Evolutionary conservation across 495 filamentous ascomycete species (phyloP).

Genomic region (Rhypophila decipiens): DNA sequence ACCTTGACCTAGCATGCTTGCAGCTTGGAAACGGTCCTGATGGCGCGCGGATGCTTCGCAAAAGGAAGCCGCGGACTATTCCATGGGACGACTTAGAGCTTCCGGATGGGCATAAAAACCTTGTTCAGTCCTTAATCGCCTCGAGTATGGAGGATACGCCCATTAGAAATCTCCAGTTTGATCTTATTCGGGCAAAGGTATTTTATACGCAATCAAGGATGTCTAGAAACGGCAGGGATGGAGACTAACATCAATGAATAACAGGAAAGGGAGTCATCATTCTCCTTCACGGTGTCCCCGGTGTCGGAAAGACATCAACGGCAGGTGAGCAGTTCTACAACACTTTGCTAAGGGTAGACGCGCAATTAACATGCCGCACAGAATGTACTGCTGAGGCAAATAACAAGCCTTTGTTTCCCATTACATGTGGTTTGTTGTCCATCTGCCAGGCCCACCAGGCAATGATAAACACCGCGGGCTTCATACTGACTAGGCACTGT

Average conservation of each 20-base stretch:
- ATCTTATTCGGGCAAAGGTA: neutral
- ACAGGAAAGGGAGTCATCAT: conserved; percentile 3
- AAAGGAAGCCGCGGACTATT: too few species aligned
- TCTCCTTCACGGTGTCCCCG: neutral
- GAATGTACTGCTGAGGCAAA: conserved; percentile 9
- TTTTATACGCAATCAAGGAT: too few species aligned
- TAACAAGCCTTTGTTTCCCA: conserved; percentile 5
- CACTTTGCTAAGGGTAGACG: neutral
- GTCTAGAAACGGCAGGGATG: too few species aligned
- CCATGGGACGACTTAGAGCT: neutral
- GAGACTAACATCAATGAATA: too few species aligned
- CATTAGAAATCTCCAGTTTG: neutral
- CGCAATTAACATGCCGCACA: neutral
- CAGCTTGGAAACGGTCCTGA: too few species aligned
- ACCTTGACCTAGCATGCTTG: too few species aligned
- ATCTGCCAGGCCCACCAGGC: too few species aligned
- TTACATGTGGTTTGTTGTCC: conserved; percentile 14
- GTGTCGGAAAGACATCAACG: conserved; percentile 1
- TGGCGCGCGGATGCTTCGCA: neutral
- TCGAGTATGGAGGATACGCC: neutral
- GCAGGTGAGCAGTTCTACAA: neutral
- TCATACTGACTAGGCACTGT: too few species aligned
- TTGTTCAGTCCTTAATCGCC: neutral
- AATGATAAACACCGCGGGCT: too few species aligned
- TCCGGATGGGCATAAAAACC: neutral